These are phyloP conservation scores for Fusarium musae DNA, from an alignment of 2,329 filamentous ascomycete genomes.

Conservation along the genomic window DNA sequence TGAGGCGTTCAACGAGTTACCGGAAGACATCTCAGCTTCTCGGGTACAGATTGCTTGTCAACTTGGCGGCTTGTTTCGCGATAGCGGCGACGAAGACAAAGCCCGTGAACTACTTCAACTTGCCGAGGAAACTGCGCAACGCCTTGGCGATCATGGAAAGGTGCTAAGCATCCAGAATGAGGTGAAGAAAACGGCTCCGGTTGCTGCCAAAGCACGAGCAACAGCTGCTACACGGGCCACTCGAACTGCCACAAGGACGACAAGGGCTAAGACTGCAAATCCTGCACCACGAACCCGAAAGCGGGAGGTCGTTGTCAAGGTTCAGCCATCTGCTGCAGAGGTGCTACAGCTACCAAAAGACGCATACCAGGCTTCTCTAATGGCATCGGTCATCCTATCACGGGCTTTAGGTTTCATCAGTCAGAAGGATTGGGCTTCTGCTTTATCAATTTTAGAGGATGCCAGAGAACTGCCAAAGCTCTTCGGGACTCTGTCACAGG, in stretches of 20 bases:
- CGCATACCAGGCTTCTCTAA: constrained; percentile 51
- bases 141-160: constrained; percentile 45
- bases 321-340: constrained; percentile 37
- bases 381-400: constrained; percentile 51
- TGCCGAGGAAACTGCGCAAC: constrained; percentile 60
- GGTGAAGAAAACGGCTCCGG: constrained; percentile 23
- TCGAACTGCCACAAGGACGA: constrained; percentile 41
- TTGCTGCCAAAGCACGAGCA: constrained; percentile 27
- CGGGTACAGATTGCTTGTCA: constrained; percentile 62
- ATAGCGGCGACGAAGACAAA: constrained; percentile 57
- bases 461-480: constrained; percentile 58
- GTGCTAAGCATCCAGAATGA: constrained; percentile 7
- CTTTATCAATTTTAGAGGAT: constrained; percentile 64
- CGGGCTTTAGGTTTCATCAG: constrained; percentile 59
- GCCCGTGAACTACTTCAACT: constrained; percentile 57
- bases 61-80: constrained; percentile 66
- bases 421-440: constrained; percentile 67
- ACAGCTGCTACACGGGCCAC: constrained; percentile 42
- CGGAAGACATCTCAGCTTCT: constrained; percentile 52
- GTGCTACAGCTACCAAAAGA: constrained; percentile 44
- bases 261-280: constrained; percentile 36
- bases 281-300: constrained; percentile 32
- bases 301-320: constrained; percentile 38
- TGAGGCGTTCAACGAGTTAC: constrained; percentile 64
- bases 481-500: constrained; percentile 54